Evolutionary conservation across 192 early-diverging fungal genomes (phyloP).

Genomic region (Haplosporangium gracile): DNA sequence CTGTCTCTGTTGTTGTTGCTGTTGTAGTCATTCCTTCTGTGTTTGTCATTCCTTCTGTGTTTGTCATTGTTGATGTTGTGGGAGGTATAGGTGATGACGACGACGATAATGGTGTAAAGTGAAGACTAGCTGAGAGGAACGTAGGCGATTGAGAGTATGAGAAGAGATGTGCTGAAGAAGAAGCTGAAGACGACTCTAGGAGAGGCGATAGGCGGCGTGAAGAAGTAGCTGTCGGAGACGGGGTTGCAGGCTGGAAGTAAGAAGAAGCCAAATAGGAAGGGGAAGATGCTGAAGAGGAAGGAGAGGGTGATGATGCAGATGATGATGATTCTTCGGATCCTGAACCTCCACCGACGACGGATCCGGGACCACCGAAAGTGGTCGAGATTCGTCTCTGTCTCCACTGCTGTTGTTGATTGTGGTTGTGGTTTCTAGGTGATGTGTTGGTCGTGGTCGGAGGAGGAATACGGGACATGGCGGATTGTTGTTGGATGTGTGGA

Average conservation of each 20-base stretch:
- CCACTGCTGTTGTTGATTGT: not conserved
- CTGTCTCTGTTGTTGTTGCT: not conserved
- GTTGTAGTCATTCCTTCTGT: not conserved
- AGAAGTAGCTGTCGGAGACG: not conserved
- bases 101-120: not conserved
- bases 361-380: slow-evolving; percentile 50
- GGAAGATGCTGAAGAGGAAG: slow-evolving; percentile 8
- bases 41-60: slow-evolving; percentile 12
- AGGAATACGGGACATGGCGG: too few species aligned
- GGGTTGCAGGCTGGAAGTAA: not conserved
- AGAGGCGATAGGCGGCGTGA: not conserved
- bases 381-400: slow-evolving; percentile 28
- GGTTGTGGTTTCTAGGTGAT: not conserved
- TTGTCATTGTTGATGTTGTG: slow-evolving; percentile 19
- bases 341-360: slow-evolving; percentile 25
- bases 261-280: not conserved
- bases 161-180: not conserved
- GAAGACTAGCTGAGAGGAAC: not conserved
- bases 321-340: slow-evolving; percentile 22
- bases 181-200: not conserved
- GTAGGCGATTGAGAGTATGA: not conserved
- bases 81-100: not conserved
- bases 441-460: not conserved
- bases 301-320: slow-evolving; percentile 15
- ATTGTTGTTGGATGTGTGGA: not conserved